Evolutionary conservation across 2,329 filamentous ascomycete genomes (phyloP), one percentile per base, ranked within the genome.

Genomic region (Triangularia setosa): DNA sequence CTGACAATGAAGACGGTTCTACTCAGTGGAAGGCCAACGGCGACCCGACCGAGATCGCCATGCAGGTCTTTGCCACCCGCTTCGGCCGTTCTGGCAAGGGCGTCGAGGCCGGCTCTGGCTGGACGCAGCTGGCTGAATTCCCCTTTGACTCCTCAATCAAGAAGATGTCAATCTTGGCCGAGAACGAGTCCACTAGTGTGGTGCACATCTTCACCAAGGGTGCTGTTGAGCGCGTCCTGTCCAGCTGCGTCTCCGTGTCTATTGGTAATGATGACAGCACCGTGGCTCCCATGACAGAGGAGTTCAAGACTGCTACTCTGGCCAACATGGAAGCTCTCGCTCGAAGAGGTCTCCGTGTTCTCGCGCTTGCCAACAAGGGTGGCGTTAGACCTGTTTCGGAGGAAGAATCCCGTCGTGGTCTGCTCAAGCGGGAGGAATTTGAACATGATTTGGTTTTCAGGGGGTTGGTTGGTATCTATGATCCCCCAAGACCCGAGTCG

Each of bases 381-480:
- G 35, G 24, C n/a, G n/a, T 60, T 8, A 44, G 24, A n/a, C n/a
- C 61, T 11, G 57, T 64, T 5, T 56, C 57, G 27, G 57, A 48
- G 28, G 52, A 60, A 2, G 62, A 60, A 16, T 56, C 58, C 33
- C 35, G 40, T 11, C 35, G 40, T 27, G 58, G 58, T 2, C 28
- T 48, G 21, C 57, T 60, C 30, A 48, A 56, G 44, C 78, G 79
- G 1, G 62, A 64, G 7, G 62, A 61, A 7, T 54, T 61, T 11
- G 58, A 79, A 7, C 83, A 86, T 23, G 79, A 79, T 4, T 73
- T 77, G 14, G 40, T 27, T 11, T 60, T 60, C 58, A 40, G 58
- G 27, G 90, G 89, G 28, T 78, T 92, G n/a, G 81, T 90, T 61
- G 89, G 87, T 53, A 83, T 91, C 21, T 89, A 90, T 64, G 89